phyloP scores from a whole-genome alignment of 225 moss, liverwort and hornwort genomes.

The Pseudisothecium myosuroides region DNA sequence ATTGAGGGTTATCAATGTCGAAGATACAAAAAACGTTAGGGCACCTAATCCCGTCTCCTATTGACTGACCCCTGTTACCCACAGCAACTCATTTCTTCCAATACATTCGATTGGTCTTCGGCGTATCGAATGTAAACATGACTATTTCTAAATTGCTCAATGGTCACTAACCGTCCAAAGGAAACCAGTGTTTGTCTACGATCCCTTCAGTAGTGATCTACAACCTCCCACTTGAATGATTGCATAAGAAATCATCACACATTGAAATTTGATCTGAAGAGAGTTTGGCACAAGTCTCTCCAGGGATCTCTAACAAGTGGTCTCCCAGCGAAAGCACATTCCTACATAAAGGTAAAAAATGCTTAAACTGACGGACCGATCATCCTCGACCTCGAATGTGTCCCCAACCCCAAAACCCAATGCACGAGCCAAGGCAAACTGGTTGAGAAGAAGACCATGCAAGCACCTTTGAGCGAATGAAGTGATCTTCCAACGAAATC shows the following conservation, averaged over 20 bases:
- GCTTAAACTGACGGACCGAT: neutral
- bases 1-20: neutral
- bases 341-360: no score
- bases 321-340: neutral
- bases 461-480: slow-evolving; percentile 31
- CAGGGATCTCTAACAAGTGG: neutral
- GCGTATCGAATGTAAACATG: neutral
- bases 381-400: neutral
- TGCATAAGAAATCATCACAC: neutral
- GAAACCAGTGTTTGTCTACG: neutral
- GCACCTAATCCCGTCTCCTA: neutral
- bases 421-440: neutral
- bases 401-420: neutral
- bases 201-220: neutral
- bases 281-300: neutral
- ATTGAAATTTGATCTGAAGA: neutral
- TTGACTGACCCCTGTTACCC: neutral
- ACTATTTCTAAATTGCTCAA: neutral
- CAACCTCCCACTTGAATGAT: neutral
- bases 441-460: neutral
- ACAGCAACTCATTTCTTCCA: neutral
- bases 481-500: no score
- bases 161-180: neutral
- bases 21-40: neutral
- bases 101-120: neutral